These are phyloP conservation scores for Schrenkiella parvula DNA, from an alignment of 345 rosid species.

Conservation along the genomic window DNA sequence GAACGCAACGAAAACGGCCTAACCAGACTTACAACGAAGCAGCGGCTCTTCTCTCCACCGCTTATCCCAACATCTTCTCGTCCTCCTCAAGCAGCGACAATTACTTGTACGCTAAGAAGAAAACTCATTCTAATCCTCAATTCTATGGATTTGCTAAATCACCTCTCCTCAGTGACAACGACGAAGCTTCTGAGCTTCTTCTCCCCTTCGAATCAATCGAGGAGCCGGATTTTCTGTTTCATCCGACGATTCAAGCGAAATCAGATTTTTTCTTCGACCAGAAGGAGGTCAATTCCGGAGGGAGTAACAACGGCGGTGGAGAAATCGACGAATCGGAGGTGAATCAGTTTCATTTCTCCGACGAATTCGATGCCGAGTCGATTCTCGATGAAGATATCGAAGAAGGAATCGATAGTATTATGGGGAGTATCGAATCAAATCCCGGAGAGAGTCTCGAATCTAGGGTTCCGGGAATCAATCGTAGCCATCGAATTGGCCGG, in stretches of 20 bases:
- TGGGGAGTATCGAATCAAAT: conserved; percentile 46
- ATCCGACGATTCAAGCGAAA: conserved; percentile 36
- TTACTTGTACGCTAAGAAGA: conserved; percentile 25
- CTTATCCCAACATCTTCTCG: conserved; percentile 70
- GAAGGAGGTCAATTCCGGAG: conserved; percentile 32
- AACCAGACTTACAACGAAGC: conserved; percentile 96
- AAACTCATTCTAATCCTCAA: conserved; percentile 27
- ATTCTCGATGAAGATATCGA: conserved; percentile 69
- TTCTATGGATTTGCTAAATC: conserved; percentile 38
- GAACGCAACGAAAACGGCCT: conserved; percentile 80
- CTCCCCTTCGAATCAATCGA: conserved; percentile 57
- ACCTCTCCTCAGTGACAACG: conserved; percentile 35
- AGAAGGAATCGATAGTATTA: conserved; percentile 73
- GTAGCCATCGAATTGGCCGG: not conserved
- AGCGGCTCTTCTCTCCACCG: conserved; percentile 85
- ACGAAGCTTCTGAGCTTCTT: conserved; percentile 55
- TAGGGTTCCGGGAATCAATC: not conserved
- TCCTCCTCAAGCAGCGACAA: not conserved
- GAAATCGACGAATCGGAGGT: conserved; percentile 34
- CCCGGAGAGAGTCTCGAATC: conserved; percentile 7
- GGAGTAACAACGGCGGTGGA: conserved; percentile 27
- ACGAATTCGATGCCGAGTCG: conserved; percentile 77
- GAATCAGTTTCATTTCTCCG: conserved; percentile 22
- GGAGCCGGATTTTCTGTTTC: conserved; percentile 51
- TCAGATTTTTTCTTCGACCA: conserved; percentile 34